Base-by-base conservation (phyloP, 495 filamentous ascomycete genomes). In the Pyrenula aspistea region DNA sequence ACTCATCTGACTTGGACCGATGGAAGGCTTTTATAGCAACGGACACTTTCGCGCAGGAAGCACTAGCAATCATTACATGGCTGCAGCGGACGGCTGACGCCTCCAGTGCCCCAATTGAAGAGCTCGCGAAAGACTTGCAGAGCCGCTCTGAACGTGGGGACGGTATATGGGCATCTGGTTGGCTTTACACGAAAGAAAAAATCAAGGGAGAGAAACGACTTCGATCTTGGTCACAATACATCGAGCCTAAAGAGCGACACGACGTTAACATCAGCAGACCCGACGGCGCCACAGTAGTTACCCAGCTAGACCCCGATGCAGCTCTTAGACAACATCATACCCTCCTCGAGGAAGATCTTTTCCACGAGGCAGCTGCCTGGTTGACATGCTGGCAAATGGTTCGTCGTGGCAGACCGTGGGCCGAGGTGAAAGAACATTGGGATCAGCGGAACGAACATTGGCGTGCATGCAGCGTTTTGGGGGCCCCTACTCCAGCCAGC, bases 281-380 rank as follows among this genome's bases (percentile, higher is more conserved):
- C 24, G 73, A 76, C 25, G 82, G 83, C 47, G 78, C 82, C 65
- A 65, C 80, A 2, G 63, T 96, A 2, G 77, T 96, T 50, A 94
- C 89, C n/a, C 88, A 95, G 63, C 75, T 99, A 22, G 93, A 99
- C 59, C 94, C 94, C 2, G 93, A 99, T 77, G 88, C 91, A 3
- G 75, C 84, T 12, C 83, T 82, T 42, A 82, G 93, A 53, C 91
- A 97, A 69, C 76, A 75, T 24, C 80, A 84, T 25, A 77, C 73
- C 42, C 69, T 97, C 24, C 85, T 92, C 63, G 79, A 78, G 50
- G 80, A 89, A 61, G 93, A 99, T 63, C 80, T 87, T 54, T 89
- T 82, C 59, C 90, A 89, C 55, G 93, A 99, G 67, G 77, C 81
- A 42, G 84, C 90, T 3, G 86, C 91, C 3, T 96, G 91, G 91